These are phyloP conservation scores for Chrysopogon serrulatus DNA, from an alignment of 176 grass and related monocot species.

Conservation along the genomic window DNA sequence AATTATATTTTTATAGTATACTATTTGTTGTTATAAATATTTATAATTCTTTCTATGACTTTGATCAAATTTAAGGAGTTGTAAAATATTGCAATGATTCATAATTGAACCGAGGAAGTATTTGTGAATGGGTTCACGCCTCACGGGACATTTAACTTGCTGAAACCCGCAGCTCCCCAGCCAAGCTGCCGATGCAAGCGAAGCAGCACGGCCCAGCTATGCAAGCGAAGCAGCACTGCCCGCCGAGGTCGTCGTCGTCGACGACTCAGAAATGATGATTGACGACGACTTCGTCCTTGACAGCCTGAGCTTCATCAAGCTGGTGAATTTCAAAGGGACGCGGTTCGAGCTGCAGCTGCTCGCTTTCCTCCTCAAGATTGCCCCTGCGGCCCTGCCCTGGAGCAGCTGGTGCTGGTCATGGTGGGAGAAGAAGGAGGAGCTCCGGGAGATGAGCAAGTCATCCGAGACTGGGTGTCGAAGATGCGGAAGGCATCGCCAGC, in stretches of 20 bases:
- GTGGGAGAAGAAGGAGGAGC: background rate
- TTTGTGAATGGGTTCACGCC: background rate
- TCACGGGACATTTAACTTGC: background rate
- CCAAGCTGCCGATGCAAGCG: background rate
- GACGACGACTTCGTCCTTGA: background rate
- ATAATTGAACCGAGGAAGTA: no score
- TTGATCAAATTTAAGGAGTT: no score
- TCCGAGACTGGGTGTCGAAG: constrained; percentile 5
- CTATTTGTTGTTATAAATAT: no score
- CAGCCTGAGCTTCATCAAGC: constrained; percentile 25
- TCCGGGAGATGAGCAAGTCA: background rate
- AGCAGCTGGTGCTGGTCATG: constrained; percentile 42
- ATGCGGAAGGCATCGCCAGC: constrained; percentile 25
- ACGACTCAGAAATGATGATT: background rate
- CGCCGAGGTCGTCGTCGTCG: background rate
- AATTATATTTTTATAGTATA: no score
- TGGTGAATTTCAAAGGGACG: constrained; percentile 42
- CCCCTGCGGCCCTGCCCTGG: constrained; percentile 26
- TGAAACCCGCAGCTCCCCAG: constrained; percentile 31
- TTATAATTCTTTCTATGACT: no score
- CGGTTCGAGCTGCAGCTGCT: constrained; percentile 33
- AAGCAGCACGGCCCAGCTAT: no score
- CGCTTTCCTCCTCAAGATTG: constrained; percentile 35
- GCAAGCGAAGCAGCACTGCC: background rate
- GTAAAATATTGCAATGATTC: no score